Percentiles rank a stretch among this genome's conserved stretches.
phyloP scores from a whole-genome alignment of 108 stramenopile genomes.

The Cylindrotheca fusiformis region DNA sequence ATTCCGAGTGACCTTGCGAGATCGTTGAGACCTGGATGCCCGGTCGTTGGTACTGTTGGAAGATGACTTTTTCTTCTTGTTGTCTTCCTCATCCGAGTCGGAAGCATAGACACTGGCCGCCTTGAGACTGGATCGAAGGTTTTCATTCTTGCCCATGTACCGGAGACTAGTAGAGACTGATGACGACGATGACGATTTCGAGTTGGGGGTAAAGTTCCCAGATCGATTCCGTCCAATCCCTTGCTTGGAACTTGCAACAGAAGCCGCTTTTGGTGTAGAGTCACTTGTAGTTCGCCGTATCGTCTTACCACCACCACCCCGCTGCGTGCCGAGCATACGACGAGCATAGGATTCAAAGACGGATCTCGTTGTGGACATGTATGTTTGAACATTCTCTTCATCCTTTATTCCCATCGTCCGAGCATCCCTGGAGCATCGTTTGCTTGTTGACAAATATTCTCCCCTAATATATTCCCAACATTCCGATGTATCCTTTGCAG shows the following conservation, averaged over 20 bases:
- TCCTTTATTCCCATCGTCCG: slow-evolving; percentile 8
- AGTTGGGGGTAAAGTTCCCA: background rate
- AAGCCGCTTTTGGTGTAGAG: background rate
- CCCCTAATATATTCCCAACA: slow-evolving; percentile 32
- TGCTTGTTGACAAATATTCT: slow-evolving; percentile 3
- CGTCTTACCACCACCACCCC: slow-evolving; percentile 1
- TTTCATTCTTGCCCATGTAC: background rate
- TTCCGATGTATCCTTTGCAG: slow-evolving; percentile 7
- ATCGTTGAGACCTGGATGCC: background rate
- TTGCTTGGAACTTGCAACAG: too few relatives aligned
- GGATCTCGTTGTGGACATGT: slow-evolving; percentile 9
- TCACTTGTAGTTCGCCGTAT: background rate
- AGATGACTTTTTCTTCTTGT: background rate
- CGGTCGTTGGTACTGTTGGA: background rate
- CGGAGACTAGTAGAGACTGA: background rate
- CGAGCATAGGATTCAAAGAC: background rate
- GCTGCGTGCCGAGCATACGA: background rate
- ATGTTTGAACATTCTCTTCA: slow-evolving; percentile 20
- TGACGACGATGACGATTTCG: slow-evolving; percentile 2
- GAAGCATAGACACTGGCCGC: background rate
- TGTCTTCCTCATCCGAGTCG: background rate
- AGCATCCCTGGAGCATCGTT: slow-evolving; percentile 10
- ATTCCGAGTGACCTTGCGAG: background rate
- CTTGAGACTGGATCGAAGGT: background rate
- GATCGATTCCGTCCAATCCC: background rate